Evolutionary conservation across 2,329 filamentous ascomycete species (phyloP).

Genomic region (Daldinia eschscholtzii): DNA sequence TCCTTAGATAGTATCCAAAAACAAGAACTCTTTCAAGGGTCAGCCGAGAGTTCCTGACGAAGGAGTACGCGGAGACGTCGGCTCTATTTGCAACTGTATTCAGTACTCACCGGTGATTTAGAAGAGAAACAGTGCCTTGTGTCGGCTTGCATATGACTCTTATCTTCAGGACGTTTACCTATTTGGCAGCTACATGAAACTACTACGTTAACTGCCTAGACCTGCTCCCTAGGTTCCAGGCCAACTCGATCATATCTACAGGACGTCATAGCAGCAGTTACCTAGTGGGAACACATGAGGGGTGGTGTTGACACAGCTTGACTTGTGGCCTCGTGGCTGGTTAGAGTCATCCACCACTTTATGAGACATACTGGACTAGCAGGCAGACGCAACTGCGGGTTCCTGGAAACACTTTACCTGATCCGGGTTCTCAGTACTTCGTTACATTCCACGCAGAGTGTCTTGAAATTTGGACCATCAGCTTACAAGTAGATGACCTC

Average conservation of each 20-base stretch:
- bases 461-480: constrained; percentile 31
- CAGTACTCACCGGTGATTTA: constrained; percentile 9
- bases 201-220: constrained; percentile 21
- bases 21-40: constrained; percentile 33
- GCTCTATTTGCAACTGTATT: constrained; percentile 21
- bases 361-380: constrained; percentile 27
- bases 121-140: constrained; percentile 38
- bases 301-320: constrained; percentile 26
- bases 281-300: constrained; percentile 21
- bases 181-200: constrained; percentile 18
- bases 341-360: constrained; percentile 37
- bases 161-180: constrained; percentile 31
- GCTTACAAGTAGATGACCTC: constrained; percentile 30
- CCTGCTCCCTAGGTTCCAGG: background rate
- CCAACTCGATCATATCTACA: constrained; percentile 33
- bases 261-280: constrained; percentile 30
- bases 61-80: constrained; percentile 24
- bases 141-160: constrained; percentile 40
- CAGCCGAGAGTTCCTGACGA: constrained; percentile 29
- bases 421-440: constrained; percentile 33
- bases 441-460: constrained; percentile 36
- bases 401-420: constrained; percentile 38
- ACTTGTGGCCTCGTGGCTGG: constrained; percentile 38
- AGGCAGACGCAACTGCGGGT: constrained; percentile 36
- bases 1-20: constrained; percentile 29